Conservation (phyloP, 257 asterid species). For the Solanum pimpinellifolium region DNA sequence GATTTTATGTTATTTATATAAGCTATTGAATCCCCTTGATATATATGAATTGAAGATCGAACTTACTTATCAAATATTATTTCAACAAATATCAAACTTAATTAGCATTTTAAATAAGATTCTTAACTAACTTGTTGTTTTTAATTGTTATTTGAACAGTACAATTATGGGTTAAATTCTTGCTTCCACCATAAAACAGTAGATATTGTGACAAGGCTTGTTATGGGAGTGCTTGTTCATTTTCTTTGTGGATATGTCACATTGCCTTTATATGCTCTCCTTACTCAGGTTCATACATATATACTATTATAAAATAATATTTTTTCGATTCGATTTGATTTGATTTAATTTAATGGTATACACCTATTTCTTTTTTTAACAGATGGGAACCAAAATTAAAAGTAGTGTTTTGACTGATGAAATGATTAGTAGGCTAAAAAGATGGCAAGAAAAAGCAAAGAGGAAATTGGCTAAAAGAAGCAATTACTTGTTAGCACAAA, state of each 20-base stretch:
- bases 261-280: conserved; percentile 56
- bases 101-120: not conserved
- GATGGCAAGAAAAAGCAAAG: conserved; percentile 56
- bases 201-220: conserved; percentile 39
- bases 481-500: not conserved
- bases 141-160: conserved; percentile 15
- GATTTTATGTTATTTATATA: not conserved
- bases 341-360: not conserved
- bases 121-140: not conserved
- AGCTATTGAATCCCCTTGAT: not conserved
- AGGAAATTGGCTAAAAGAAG: conserved; percentile 26
- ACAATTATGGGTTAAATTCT: conserved; percentile 41
- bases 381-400: conserved; percentile 64
- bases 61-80: not conserved
- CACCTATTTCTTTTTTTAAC: not conserved
- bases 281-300: conserved; percentile 36
- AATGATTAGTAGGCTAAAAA: conserved; percentile 35
- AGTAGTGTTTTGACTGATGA: conserved; percentile 38
- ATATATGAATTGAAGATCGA: too few relatives aligned
- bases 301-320: not conserved
- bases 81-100: not conserved
- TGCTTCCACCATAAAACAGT: conserved; percentile 58
- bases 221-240: conserved; percentile 46
- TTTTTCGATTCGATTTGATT: not conserved
- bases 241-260: conserved; percentile 72